Base-by-base conservation (phyloP, 345 rosid species). In the Brassica juncea region DNA sequence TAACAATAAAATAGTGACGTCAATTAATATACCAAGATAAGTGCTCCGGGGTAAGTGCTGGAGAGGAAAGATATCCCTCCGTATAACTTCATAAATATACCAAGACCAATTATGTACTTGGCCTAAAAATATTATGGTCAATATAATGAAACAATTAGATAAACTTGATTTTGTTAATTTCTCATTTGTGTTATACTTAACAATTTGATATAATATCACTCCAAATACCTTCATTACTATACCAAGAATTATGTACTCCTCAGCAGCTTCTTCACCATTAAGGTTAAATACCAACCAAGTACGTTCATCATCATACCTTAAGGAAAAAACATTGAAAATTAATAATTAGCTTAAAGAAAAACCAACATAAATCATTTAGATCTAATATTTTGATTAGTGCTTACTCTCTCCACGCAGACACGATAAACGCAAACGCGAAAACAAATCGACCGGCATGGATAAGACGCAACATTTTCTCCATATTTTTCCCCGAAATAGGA, bases 361-460 rank as follows among this genome's bases (percentile, higher is more conserved):
- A 42, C 14, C 2, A 23, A 42, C 39, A 39, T 37, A 27, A 10
- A 15, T 55, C 8, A 6, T n/a, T 19, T 23, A 57, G 72, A 66
- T 52, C 0, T 32, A 61, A 31, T 8, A 23, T n/a, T 66, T 66
- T 74, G 57, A 55, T 14, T 44, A 61, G 30, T 58, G 27, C 25
- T 44, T 72, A 72, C 82, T 72, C 82, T 72, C 64, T 72, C 73
- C 60, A 78, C 72, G 77, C 68, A 78, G 73, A 72, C 12, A 44
- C 27, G 8, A 78, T 58, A 67, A 42, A 66, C 10, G 68, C 73
- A 66, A 71, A 37, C 67, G 77, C 72, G 12, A 72, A 72, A 47
- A 78, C 3, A 55, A 78, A 0, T 55, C 77, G 76, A 55, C 68
- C 73, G 49, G 19, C 12, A 19, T 28, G 57, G 12, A 78, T 31